phyloP scores from a whole-genome alignment of 208 protist genomes.

The Acanthamoeba castellanii region DNA sequence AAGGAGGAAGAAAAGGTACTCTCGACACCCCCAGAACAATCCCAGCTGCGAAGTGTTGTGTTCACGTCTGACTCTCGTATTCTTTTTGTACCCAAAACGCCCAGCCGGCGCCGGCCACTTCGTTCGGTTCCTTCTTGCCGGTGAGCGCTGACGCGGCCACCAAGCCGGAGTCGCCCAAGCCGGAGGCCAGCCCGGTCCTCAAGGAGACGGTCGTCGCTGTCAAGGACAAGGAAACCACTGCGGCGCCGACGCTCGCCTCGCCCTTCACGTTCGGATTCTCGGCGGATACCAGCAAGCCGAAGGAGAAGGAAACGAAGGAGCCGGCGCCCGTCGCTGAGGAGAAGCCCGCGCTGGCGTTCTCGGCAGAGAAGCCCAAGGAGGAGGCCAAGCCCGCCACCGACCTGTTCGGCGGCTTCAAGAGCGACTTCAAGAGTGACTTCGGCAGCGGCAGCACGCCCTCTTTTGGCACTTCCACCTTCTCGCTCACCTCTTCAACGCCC shows the following conservation, averaged over 20 bases:
- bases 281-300: not conserved
- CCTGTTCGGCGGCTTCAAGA: slow-evolving; percentile 20
- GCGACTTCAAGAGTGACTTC: not conserved
- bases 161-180: not conserved
- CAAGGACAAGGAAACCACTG: too few relatives aligned
- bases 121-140: not conserved
- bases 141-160: not conserved
- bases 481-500: not conserved
- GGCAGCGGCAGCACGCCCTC: not conserved
- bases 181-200: not conserved
- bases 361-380: not conserved
- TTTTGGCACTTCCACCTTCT: not conserved
- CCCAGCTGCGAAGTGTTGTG: too few relatives aligned
- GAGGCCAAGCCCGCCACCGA: slow-evolving; percentile 1
- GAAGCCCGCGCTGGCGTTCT: not conserved
- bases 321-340: not conserved
- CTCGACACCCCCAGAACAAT: too few relatives aligned
- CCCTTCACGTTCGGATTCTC: not conserved
- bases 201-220: too few relatives aligned
- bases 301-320: not conserved
- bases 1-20: not conserved
- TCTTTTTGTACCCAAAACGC: too few relatives aligned
- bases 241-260: not conserved
- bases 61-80: too few relatives aligned
- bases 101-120: too few relatives aligned